Conservation (phyloP, 2,329 filamentous ascomycete genomes). For the Tolypocladium ovalisporum region DNA sequence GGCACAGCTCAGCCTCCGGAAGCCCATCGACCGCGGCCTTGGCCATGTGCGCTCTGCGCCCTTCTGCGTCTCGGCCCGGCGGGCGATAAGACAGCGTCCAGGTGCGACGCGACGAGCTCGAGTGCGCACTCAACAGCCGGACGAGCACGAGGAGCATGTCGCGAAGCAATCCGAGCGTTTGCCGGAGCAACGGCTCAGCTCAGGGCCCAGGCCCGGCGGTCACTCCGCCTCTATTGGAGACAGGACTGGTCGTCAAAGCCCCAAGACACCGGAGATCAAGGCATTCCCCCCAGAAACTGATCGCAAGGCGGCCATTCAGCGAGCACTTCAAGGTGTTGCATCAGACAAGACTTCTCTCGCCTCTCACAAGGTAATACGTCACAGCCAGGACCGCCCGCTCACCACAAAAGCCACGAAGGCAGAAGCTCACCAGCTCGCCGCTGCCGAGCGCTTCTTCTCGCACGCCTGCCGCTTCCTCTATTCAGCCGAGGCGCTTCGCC, state of each 20-base stretch:
- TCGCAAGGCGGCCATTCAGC: background rate
- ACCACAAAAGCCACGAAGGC: constrained; percentile 8
- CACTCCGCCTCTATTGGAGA: background rate
- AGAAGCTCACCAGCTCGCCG: constrained; percentile 13
- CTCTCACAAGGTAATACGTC: constrained; percentile 6
- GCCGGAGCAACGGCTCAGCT: background rate
- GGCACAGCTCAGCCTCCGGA: background rate
- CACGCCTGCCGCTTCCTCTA: constrained; percentile 31
- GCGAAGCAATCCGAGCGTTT: too few relatives aligned
- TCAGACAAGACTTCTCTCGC: constrained; percentile 7
- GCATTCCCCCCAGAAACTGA: background rate
- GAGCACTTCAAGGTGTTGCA: background rate
- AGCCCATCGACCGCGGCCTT: background rate
- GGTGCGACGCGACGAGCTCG: background rate
- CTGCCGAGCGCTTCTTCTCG: constrained; percentile 21
- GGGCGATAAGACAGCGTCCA: constrained; percentile 1
- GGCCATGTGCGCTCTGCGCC: background rate
- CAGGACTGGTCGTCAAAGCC: background rate
- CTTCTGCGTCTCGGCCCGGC: constrained; percentile 4
- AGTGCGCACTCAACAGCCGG: background rate
- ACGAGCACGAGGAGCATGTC: background rate
- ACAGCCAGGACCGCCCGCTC: constrained; percentile 2
- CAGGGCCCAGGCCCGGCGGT: background rate
- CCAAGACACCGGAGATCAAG: background rate
- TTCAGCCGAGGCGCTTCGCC: constrained; percentile 34